Evolutionary conservation across 139 green algal species (phyloP).

Genomic region (Coccomyxa sp.): DNA sequence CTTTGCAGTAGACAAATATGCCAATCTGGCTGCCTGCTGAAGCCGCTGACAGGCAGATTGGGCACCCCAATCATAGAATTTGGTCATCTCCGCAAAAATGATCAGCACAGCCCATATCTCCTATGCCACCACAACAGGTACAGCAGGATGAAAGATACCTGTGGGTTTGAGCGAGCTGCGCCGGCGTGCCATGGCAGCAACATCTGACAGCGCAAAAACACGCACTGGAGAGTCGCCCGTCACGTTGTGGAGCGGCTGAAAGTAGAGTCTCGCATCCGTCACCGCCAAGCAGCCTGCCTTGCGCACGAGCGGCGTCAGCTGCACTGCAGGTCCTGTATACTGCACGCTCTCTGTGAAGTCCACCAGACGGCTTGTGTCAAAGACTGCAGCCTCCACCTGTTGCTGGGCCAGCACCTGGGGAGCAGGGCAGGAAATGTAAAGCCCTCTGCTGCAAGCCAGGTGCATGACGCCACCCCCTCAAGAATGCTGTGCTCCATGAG

Average conservation of each 20-base stretch:
- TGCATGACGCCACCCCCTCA: no score
- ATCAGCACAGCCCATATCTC: background rate
- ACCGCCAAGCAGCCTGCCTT: conserved; percentile 72
- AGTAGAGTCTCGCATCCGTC: conserved; percentile 75
- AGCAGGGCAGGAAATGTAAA: no score
- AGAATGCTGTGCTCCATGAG: no score
- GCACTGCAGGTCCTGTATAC: conserved; percentile 33
- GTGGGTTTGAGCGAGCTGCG: conserved; percentile 52
- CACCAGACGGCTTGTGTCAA: conserved; percentile 71
- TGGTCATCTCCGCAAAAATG: background rate
- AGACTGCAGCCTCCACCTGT: conserved; percentile 44
- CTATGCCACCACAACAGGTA: background rate
- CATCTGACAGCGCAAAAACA: conserved; percentile 57
- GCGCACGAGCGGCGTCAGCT: conserved; percentile 40
- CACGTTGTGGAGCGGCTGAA: conserved; percentile 82
- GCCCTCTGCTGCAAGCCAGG: no score
- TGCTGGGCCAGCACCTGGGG: conserved; percentile 33
- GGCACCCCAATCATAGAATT: background rate
- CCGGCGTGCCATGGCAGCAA: conserved; percentile 68
- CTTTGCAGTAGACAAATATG: background rate
- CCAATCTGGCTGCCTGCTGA: background rate
- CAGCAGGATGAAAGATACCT: background rate
- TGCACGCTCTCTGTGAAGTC: conserved; percentile 67
- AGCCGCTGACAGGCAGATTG: conserved; percentile 1
- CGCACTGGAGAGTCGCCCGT: conserved; percentile 49